Evolutionary conservation across 2,329 filamentous ascomycete species (phyloP).

Genomic region (Aurifilum marmelostoma): DNA sequence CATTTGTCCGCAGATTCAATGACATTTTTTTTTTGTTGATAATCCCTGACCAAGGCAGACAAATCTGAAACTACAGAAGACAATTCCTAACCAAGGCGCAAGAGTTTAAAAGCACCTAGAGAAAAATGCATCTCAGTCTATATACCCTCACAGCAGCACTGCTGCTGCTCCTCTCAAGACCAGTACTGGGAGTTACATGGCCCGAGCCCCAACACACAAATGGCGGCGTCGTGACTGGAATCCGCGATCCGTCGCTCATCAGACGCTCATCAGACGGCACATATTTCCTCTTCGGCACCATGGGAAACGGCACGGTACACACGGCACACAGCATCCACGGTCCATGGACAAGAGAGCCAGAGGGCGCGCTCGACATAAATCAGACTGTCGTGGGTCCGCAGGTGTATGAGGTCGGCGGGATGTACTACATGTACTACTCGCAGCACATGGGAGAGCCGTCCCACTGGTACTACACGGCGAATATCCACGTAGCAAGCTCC

Average conservation of each 20-base stretch:
- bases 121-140: neutral
- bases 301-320: conserved; percentile 19
- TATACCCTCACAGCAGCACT: neutral
- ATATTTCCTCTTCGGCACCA: conserved; percentile 23
- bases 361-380: conserved; percentile 5
- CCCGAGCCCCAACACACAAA: conserved; percentile 4
- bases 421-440: conserved; percentile 21
- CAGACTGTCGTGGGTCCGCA: conserved; percentile 18
- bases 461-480: conserved; percentile 10
- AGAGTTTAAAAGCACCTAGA: neutral
- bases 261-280: conserved; percentile 8
- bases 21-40: neutral
- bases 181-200: conserved; percentile 8
- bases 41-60: neutral
- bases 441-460: conserved; percentile 2
- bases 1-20: neutral
- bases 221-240: neutral
- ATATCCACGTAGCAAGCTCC: conserved; percentile 56
- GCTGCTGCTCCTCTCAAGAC: neutral
- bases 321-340: conserved; percentile 12
- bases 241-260: conserved; percentile 15
- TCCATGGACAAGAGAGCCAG: conserved; percentile 7
- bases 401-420: conserved; percentile 13
- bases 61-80: neutral
- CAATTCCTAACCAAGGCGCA: neutral